Evolutionary conservation across 2,329 filamentous ascomycete genomes (phyloP).

Genomic region (Apiospora koreana): DNA sequence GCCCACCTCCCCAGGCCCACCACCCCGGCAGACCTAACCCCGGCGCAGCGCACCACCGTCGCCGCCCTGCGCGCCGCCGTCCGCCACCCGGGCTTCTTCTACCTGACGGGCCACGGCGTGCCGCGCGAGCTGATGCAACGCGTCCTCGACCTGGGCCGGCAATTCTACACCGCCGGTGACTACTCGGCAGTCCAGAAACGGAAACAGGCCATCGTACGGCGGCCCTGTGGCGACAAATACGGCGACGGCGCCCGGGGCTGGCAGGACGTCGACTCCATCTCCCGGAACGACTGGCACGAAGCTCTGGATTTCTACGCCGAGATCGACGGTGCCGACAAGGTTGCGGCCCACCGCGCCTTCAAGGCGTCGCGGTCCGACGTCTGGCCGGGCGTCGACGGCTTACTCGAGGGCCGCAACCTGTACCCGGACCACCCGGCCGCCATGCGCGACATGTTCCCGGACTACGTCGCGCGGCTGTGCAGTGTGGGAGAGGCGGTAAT

Average conservation of each 20-base stretch:
- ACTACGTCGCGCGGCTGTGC: slow-evolving; percentile 11
- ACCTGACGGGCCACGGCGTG: slow-evolving; percentile 8
- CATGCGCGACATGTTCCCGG: background rate
- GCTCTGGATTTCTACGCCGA: slow-evolving; percentile 10
- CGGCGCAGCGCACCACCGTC: slow-evolving; percentile 3
- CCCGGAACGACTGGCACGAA: slow-evolving; percentile 12
- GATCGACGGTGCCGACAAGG: background rate
- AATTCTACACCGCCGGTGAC: background rate
- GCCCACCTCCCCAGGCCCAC: background rate
- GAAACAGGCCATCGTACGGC: background rate
- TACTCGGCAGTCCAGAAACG: background rate
- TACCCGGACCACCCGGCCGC: background rate
- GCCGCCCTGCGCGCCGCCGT: slow-evolving; percentile 7
- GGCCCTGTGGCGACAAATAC: background rate
- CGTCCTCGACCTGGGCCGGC: background rate
- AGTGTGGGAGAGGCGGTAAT: slow-evolving; percentile 4
- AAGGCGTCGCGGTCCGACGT: slow-evolving; percentile 1
- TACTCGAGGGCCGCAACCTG: slow-evolving; percentile 11
- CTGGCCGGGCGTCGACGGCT: slow-evolving; percentile 9
- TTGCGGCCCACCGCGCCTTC: slow-evolving; percentile 5
- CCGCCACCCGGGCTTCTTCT: slow-evolving; percentile 9
- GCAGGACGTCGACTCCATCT: slow-evolving; percentile 10
- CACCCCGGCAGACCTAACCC: background rate
- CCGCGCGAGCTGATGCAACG: slow-evolving; percentile 1
- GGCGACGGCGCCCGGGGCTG: slow-evolving; percentile 13